A percentile compares a stretch with the other conserved stretches of the same genome.
These are phyloP conservation scores for Phytophthora fragariaefolia DNA, from an alignment of 352 stramenopile genomes.

Conservation along the genomic window DNA sequence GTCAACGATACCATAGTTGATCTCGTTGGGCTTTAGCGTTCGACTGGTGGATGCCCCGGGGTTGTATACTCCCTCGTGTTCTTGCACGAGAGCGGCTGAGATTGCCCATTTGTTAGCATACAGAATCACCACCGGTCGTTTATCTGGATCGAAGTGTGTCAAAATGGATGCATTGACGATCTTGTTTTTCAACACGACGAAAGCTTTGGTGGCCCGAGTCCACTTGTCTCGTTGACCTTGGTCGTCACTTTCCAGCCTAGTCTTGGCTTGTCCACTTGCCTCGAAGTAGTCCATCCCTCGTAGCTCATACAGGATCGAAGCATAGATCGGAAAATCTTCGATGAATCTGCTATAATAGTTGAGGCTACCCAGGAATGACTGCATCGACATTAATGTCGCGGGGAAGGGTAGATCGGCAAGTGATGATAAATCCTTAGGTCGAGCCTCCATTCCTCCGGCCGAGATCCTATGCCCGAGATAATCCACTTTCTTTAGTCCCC, in stretches of 20 bases:
- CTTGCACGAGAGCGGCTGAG: background rate
- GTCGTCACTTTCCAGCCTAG: no score
- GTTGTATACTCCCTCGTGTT: background rate
- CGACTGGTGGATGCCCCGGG: background rate
- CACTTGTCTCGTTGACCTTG: background rate
- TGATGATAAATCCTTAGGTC: no score
- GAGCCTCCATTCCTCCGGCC: no score
- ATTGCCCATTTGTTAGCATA: conserved; percentile 13
- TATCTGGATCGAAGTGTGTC: conserved; percentile 14
- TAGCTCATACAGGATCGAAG: conserved; percentile 9
- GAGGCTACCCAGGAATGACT: conserved; percentile 19
- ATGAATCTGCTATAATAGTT: conserved; percentile 31
- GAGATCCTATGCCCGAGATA: no score
- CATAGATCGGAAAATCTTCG: conserved; percentile 16
- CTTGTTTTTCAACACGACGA: conserved; percentile 17
- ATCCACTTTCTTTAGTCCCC: no score
- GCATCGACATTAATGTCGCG: no score
- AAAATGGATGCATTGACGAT: conserved; percentile 5
- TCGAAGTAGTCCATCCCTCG: background rate
- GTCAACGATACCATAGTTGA: no score
- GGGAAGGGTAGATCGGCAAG: no score
- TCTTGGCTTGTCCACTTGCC: background rate
- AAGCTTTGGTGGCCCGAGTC: background rate
- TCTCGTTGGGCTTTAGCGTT: background rate
- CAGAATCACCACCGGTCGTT: conserved; percentile 9